Conservation (phyloP, 164 flowering plant genomes). For the Brasenia schreberi region DNA sequence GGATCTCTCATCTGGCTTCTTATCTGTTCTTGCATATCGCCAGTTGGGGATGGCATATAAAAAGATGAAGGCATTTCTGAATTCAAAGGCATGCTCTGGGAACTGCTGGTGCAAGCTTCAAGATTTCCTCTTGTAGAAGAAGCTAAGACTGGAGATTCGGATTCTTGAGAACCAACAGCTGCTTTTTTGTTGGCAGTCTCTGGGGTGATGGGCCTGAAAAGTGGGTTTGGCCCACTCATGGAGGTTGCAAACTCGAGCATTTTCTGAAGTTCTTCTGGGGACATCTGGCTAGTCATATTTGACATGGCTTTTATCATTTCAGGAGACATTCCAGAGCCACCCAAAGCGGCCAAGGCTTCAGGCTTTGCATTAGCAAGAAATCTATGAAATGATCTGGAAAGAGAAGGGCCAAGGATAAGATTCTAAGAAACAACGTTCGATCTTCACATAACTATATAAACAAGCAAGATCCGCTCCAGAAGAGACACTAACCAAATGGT, state of each 20-base stretch:
- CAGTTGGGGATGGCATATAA: slow-evolving; percentile 29
- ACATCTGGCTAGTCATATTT: slow-evolving; percentile 75
- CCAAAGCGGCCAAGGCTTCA: slow-evolving; percentile 41
- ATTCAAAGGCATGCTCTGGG: slow-evolving; percentile 17
- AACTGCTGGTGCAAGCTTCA: slow-evolving; percentile 36
- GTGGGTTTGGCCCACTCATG: slow-evolving; percentile 31
- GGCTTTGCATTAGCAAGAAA: slow-evolving; percentile 68
- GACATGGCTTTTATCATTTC: slow-evolving; percentile 73
- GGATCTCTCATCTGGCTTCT: slow-evolving; percentile 92
- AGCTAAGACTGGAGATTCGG: slow-evolving; percentile 2
- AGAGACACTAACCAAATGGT: too few species aligned
- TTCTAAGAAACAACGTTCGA: too few species aligned
- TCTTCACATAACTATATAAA: too few species aligned
- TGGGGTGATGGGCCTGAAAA: slow-evolving; percentile 10
- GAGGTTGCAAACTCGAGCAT: slow-evolving; percentile 72
- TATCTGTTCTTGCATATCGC: slow-evolving; percentile 80
- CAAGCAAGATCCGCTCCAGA: too few species aligned
- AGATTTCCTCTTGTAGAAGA: slow-evolving; percentile 7
- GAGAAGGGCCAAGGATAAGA: not conserved
- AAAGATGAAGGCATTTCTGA: slow-evolving; percentile 15
- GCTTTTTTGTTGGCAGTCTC: slow-evolving; percentile 13
- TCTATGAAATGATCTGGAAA: slow-evolving; percentile 62
- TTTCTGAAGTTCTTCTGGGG: slow-evolving; percentile 63
- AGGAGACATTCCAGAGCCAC: slow-evolving; percentile 52
- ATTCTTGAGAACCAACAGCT: not conserved